Evolutionary conservation across 305 asterid species (phyloP).

Genomic region (Fraxinus sp.): DNA sequence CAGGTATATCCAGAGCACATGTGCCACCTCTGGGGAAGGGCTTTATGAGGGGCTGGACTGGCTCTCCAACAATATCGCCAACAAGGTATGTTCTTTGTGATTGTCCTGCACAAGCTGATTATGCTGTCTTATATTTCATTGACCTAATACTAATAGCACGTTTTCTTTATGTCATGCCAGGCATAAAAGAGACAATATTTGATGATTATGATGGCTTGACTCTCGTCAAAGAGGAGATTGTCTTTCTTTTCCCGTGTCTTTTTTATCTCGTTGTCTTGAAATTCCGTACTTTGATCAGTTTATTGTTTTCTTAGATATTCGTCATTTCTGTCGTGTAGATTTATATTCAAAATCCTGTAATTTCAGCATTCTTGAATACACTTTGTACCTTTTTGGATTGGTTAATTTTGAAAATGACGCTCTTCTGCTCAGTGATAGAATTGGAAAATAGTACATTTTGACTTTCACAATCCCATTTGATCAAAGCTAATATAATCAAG

Average conservation of each 20-base stretch:
- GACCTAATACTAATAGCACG: not conserved
- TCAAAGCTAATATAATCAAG: not conserved
- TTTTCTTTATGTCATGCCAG: conserved; percentile 30
- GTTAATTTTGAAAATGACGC: not conserved
- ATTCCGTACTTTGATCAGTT: not conserved
- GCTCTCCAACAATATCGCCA: conserved; percentile 60
- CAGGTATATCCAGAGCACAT: conserved; percentile 66
- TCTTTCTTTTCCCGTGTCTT: conserved; percentile 16
- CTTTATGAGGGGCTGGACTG: conserved; percentile 53
- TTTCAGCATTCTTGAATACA: not conserved
- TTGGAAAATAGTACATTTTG: not conserved
- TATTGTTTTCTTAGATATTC: not conserved
- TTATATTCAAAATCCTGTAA: conserved; percentile 18
- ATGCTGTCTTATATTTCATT: not conserved
- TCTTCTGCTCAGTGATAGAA: not conserved
- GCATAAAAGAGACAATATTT: conserved; percentile 30
- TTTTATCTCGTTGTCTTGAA: conserved; percentile 7
- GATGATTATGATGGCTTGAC: conserved; percentile 31
- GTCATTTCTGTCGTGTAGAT: conserved; percentile 19
- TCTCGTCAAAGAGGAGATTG: conserved; percentile 36
- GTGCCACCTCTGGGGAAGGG: conserved; percentile 63
- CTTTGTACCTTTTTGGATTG: not conserved
- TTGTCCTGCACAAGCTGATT: not conserved
- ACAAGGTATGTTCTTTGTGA: conserved; percentile 39
- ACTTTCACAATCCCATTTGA: not conserved